Base-by-base conservation (phyloP, 805 yeast genomes). In the Metschnikowia sp. region DNA sequence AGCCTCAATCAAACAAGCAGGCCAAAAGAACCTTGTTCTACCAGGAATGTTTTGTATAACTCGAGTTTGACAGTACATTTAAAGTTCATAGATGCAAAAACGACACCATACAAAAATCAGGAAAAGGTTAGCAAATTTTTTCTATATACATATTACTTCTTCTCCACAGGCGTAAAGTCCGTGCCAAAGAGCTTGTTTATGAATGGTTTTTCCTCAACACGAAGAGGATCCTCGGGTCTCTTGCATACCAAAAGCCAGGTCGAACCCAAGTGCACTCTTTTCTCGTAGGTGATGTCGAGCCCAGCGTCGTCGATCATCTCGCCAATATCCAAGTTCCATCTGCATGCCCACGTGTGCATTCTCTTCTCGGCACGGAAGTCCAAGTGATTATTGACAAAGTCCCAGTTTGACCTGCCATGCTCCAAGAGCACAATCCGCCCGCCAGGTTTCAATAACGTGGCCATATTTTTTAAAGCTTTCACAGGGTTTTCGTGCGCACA, bases 401-500 rank as follows among this genome's bases (percentile, higher is more conserved):
- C 84, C 71, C 83, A 89, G 0, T 81, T 74, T 45, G 97, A 88
- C 57, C 97, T 75, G 2, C 99, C 99, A 62, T 94, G 99, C 63
- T 94, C 99, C 46, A 94, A 71, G 28, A 94, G 73, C 1, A 92
- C 80, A 22, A 94, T 82, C 66, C 94, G 78, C 33, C 99, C 99
- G 12, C 89, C 92, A 0, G 97, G 96, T 58, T 85, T 86, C 54
- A 94, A 75, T 35, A 94, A 67, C 28, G 70, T 58, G 12, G 77
- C 72, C 82, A 94, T 88, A 59, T 87, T 88, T 51, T 82, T 69
- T 58, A 94, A 70, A 0, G 96, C 95, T 49, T 69, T 72, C 1
- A 87, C 89, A 0, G 99, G 99, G 61, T 94, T 96, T 56, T 91
- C 85, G 61, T 94, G 97, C 0, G 98, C 91, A 68, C 99, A 94